phyloP scores from a whole-genome alignment of 2,329 filamentous ascomycete species.

The Fusarium sp. region DNA sequence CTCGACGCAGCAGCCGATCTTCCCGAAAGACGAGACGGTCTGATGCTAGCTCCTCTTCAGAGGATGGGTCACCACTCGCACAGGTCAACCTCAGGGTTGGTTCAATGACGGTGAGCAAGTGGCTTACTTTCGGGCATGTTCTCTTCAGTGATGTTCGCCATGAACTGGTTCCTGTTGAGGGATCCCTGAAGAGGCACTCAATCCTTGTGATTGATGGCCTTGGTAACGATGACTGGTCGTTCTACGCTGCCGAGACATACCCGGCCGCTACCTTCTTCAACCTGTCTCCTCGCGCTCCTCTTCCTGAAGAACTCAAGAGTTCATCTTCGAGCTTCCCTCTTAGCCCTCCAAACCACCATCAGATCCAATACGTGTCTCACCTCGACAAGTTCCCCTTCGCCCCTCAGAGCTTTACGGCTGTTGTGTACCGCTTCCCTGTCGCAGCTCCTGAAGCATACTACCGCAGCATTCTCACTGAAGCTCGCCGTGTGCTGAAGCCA shows the following conservation, averaged over 20 bases:
- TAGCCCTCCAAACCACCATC: conserved; percentile 76
- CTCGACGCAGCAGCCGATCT: conserved; percentile 45
- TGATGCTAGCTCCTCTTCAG: conserved; percentile 58
- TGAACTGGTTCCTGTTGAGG: conserved; percentile 63
- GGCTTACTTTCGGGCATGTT: conserved; percentile 85
- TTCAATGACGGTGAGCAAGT: conserved; percentile 87
- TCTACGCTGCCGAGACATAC: conserved; percentile 84
- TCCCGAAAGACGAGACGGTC: conserved; percentile 53
- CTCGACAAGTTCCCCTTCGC: conserved; percentile 78
- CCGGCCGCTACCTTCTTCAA: conserved; percentile 81
- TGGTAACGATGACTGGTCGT: conserved; percentile 90
- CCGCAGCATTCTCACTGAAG: conserved; percentile 76
- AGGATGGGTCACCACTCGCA: conserved; percentile 70
- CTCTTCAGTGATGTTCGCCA: conserved; percentile 83
- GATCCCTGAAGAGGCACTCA: conserved; percentile 60
- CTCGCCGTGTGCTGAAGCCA: conserved; percentile 79
- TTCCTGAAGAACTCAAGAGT: conserved; percentile 56
- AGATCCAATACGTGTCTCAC: conserved; percentile 74
- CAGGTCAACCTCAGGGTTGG: conserved; percentile 82
- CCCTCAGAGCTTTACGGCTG: conserved; percentile 77
- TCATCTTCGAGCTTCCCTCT: conserved; percentile 60
- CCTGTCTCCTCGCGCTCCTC: conserved; percentile 67
- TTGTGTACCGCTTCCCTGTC: conserved; percentile 80
- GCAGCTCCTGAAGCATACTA: conserved; percentile 75
- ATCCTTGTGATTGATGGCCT: conserved; percentile 84